Evolutionary conservation across 202 grass and related monocot genomes (phyloP).

Genomic region (Schoenoplectus triqueter): DNA sequence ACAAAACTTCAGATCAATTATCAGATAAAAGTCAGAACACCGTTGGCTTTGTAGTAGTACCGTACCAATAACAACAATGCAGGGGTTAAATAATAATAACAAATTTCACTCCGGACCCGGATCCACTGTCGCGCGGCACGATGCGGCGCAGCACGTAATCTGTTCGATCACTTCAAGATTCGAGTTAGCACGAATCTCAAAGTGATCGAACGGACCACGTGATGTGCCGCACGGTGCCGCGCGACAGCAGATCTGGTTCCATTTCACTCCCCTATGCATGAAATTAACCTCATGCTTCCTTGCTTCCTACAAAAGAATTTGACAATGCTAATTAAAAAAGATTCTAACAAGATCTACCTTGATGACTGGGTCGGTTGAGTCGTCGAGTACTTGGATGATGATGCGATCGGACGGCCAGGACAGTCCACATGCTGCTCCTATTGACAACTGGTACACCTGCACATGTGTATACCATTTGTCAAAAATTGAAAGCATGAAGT

Average conservation of each 20-base stretch:
- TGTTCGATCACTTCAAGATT: too few species aligned
- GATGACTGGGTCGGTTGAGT: conserved; percentile 79
- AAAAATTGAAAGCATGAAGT: neutral
- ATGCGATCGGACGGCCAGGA: conserved; percentile 85
- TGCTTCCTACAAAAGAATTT: conserved; percentile 2
- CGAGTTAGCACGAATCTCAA: too few species aligned
- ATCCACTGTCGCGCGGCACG: too few species aligned
- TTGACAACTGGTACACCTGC: conserved; percentile 89
- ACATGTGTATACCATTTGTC: neutral
- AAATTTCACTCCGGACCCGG: conserved; percentile 31
- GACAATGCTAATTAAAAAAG: neutral
- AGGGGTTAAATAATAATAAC: conserved; percentile 10
- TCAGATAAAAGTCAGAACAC: neutral
- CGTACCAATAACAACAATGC: conserved; percentile 32
- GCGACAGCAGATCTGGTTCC: too few species aligned
- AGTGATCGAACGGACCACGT: too few species aligned
- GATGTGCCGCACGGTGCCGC: too few species aligned
- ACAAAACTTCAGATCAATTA: conserved; percentile 39
- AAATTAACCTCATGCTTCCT: conserved; percentile 12
- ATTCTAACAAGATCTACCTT: conserved; percentile 47
- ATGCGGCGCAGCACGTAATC: too few species aligned
- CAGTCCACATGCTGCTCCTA: conserved; percentile 79
- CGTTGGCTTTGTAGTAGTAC: conserved; percentile 12
- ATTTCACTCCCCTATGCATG: conserved; percentile 23
- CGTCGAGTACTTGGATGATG: conserved; percentile 93